Percentiles rank a stretch among this genome's conserved stretches.
phyloP scores from a whole-genome alignment of 1,284 basidiomycete genomes.

The Puccinia triticina region DNA sequence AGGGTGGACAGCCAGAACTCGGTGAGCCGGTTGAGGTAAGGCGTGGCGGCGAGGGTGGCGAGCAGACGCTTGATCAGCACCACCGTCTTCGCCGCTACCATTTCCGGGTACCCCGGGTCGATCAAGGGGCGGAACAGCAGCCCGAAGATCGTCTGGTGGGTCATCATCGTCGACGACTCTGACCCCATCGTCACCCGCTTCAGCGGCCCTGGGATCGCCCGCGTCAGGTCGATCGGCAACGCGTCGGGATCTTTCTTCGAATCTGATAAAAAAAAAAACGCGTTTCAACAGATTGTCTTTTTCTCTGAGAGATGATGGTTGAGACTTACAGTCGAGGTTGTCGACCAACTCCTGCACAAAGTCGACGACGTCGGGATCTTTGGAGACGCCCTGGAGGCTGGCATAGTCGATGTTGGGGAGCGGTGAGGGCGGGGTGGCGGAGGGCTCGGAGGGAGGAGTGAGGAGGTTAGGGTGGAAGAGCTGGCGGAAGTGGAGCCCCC shows the following conservation, averaged over 20 bases:
- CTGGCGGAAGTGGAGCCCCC: background rate
- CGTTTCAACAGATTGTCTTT: too few relatives aligned
- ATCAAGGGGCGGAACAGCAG: background rate
- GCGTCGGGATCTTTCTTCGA: conserved; percentile 7
- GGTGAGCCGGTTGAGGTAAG: background rate
- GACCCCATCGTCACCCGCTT: background rate
- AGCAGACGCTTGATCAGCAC: background rate
- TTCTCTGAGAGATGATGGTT: too few relatives aligned
- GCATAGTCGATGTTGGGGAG: background rate
- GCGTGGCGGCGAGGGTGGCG: background rate
- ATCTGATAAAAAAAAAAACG: background rate
- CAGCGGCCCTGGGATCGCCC: background rate
- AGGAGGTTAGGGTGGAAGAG: background rate
- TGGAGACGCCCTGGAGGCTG: background rate
- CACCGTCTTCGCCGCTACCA: background rate
- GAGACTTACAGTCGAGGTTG: conserved; percentile 11
- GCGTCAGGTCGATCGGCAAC: background rate
- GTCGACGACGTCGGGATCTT: conserved; percentile 2
- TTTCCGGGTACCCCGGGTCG: background rate
- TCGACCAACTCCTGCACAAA: conserved; percentile 33
- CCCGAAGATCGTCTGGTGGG: conserved; percentile 17
- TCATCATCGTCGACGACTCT: background rate
- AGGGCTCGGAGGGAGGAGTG: background rate
- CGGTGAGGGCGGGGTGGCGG: background rate
- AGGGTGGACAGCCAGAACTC: conserved; percentile 1